These are phyloP conservation scores for Lanmaoa rubissima DNA, from an alignment of 768 basidiomycete genomes.

Conservation along the genomic window DNA sequence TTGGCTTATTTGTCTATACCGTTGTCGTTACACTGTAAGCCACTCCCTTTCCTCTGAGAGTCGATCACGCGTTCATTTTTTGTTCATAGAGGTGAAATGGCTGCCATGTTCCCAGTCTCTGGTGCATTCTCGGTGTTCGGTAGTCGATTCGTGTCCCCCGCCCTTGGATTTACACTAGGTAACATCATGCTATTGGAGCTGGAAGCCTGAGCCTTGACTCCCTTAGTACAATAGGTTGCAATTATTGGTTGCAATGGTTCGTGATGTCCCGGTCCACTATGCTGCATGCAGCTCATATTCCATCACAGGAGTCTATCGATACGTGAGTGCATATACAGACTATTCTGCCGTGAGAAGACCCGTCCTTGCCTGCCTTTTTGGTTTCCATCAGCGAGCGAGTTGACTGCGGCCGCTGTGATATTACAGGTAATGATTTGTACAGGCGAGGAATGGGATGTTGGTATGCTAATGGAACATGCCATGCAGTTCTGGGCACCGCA, in stretches of 20 bases:
- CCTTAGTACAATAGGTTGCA: conserved; percentile 42
- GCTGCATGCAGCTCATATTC: not conserved
- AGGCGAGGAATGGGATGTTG: not conserved
- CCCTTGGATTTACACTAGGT: conserved; percentile 59
- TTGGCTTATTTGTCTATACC: conserved; percentile 57
- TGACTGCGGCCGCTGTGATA: conserved; percentile 57
- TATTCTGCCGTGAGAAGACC: not conserved
- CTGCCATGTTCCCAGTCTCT: conserved; percentile 59
- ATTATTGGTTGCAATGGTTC: conserved; percentile 55
- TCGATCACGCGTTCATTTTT: not conserved
- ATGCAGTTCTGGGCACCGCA: conserved; percentile 45
- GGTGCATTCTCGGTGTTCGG: conserved; percentile 61
- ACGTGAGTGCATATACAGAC: conserved; percentile 26
- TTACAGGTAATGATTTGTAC: conserved; percentile 34
- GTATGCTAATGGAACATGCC: not conserved
- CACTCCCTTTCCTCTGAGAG: not conserved
- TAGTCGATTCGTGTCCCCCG: conserved; percentile 56
- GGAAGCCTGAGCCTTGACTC: not conserved
- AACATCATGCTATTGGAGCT: not conserved
- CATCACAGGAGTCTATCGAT: conserved; percentile 38
- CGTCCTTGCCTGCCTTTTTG: conserved; percentile 10
- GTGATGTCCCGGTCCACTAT: not conserved
- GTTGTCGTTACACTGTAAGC: conserved; percentile 58
- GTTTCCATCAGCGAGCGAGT: conserved; percentile 45
- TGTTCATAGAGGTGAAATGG: conserved; percentile 57